Base-by-base conservation (phyloP, 2,329 filamentous ascomycete genomes). In the Paecilomyces formosus region DNA sequence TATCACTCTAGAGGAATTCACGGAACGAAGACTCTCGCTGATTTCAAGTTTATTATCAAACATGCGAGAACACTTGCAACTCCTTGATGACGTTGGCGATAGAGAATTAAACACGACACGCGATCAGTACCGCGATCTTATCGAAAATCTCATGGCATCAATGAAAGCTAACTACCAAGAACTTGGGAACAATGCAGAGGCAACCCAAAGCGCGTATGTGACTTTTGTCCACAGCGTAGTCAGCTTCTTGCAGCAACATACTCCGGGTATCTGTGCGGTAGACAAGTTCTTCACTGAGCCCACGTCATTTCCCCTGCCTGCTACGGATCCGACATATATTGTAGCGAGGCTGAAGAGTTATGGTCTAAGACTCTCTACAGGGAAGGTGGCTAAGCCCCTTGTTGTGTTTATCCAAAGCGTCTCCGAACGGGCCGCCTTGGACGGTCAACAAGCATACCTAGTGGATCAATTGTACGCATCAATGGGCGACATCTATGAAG, bases 111-210 rank as follows among this genome's bases (percentile, higher is more conserved):
- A 75, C 55, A 64, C 55, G n/a, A 63, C 62, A 13, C 69, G 66
- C 24, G 72, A 76, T 57, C 73, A 76, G 31, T 86, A 85, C 63
- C 73, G 72, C 1, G 72, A 78, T 11, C 73, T 85, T 50, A 74
- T 87, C 8, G 78, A 79, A 59, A 70, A 75, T n/a, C 67, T 86
- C 59, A 87, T 87, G 85, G 72, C 71, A 7, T 74, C 80, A 1
- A 86, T 88, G 83, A 85, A 83, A 66, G 72, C 72, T 39, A 85
- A 85, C 59, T 87, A 86, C 60, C 77, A 80, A 58, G 82, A 85
- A 60, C 72, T 85, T 5, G 75, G 77, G 3, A 72, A 65, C 50
- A 66, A 67, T 8, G 62, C 64, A 39, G 64, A 67, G 26, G 61
- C 66, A 52, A 67, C 65, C 2, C 78, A 79, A 54, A 81, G 83